phyloP scores from a whole-genome alignment of 2,329 filamentous ascomycete genomes.

The Cercospora brassicicola region DNA sequence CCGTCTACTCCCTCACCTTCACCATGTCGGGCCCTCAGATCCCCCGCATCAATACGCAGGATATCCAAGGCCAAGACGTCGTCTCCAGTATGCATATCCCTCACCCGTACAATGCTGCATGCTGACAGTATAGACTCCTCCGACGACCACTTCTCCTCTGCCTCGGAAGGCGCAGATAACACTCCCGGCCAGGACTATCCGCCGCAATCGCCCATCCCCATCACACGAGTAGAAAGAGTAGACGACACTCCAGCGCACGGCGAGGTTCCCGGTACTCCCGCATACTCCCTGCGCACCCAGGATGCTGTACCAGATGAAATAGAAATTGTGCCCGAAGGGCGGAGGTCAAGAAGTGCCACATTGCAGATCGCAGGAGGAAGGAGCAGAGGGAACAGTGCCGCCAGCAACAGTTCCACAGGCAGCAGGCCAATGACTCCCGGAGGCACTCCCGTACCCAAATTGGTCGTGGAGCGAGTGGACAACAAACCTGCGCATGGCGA shows the following conservation, averaged over 20 bases:
- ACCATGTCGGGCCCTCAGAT: slow-evolving; percentile 35
- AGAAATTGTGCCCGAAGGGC: slow-evolving; percentile 55
- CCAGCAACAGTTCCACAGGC: slow-evolving; percentile 39
- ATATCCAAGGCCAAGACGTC: slow-evolving; percentile 28
- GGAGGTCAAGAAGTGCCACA: slow-evolving; percentile 44
- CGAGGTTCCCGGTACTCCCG: slow-evolving; percentile 61
- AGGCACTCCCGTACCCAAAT: slow-evolving; percentile 57
- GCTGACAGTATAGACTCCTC: slow-evolving; percentile 37
- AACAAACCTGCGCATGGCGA: slow-evolving; percentile 60
- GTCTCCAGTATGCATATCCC: slow-evolving; percentile 19
- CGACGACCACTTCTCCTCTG: slow-evolving; percentile 66
- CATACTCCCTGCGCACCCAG: slow-evolving; percentile 58
- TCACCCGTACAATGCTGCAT: slow-evolving; percentile 25
- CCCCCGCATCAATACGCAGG: slow-evolving; percentile 35
- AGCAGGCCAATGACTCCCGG: slow-evolving; percentile 53
- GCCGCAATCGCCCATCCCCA: slow-evolving; percentile 51
- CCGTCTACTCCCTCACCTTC: not conserved
- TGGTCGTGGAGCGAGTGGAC: slow-evolving; percentile 63
- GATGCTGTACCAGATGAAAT: slow-evolving; percentile 66
- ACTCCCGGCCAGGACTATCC: slow-evolving; percentile 37
- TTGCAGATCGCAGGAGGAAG: slow-evolving; percentile 27
- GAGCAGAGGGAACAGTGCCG: slow-evolving; percentile 35
- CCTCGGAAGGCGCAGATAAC: slow-evolving; percentile 54
- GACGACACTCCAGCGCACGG: slow-evolving; percentile 60
- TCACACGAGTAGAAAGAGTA: slow-evolving; percentile 63